Evolutionary conservation across 352 stramenopile genomes (phyloP).

Genomic region (Pilasporangium apinafurcum): DNA sequence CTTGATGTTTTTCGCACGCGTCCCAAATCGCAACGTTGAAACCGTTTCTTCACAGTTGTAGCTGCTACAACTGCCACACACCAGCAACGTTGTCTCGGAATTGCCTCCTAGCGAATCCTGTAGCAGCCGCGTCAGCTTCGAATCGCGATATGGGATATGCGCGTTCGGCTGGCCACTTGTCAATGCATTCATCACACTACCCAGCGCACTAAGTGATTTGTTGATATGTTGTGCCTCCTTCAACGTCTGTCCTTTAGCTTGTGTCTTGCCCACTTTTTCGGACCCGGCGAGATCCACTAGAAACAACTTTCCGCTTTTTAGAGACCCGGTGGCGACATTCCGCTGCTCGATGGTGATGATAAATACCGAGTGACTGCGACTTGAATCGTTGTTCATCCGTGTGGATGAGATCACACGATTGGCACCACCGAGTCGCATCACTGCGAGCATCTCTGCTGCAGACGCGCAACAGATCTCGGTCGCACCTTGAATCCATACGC

Average conservation of each 20-base stretch:
- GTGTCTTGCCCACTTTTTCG: constrained; percentile 71
- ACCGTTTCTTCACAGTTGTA: constrained; percentile 73
- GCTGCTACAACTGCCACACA: constrained; percentile 56
- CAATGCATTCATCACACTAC: constrained; percentile 88
- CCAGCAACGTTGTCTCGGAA: constrained; percentile 62
- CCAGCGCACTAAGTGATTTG: constrained; percentile 85
- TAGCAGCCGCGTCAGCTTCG: constrained; percentile 83
- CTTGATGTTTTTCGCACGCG: constrained; percentile 72
- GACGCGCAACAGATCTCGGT: constrained; percentile 57
- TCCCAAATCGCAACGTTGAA: constrained; percentile 68
- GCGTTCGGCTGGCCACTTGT: constrained; percentile 80
- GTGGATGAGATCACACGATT: constrained; percentile 87
- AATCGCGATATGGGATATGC: constrained; percentile 89
- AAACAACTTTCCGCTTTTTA: constrained; percentile 90
- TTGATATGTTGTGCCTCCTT: constrained; percentile 89
- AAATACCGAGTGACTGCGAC: constrained; percentile 94
- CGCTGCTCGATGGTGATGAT: constrained; percentile 94
- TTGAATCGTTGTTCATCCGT: constrained; percentile 90
- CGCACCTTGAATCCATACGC: constrained; percentile 56
- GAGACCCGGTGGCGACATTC: constrained; percentile 49
- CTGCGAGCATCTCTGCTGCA: constrained; percentile 59
- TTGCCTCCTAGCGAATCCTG: constrained; percentile 81
- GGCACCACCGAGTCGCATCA: constrained; percentile 90
- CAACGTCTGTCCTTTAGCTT: constrained; percentile 88
- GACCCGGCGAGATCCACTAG: constrained; percentile 75